These are phyloP conservation scores for Eimeria maxima DNA, from an alignment of 169 alveolate species.

Conservation along the genomic window DNA sequence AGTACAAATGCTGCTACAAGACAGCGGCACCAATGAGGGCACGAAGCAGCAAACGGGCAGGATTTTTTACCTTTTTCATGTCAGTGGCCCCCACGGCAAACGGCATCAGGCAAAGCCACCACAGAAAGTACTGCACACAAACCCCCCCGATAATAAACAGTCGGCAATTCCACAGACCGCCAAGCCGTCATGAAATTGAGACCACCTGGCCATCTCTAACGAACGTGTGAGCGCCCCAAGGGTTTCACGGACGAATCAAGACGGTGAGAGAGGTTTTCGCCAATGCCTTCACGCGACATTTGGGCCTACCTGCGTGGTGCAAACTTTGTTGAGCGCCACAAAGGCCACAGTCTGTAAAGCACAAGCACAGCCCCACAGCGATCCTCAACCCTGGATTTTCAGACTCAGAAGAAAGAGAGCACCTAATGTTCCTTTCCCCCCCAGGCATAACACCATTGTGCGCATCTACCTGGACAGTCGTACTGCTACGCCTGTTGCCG, in stretches of 20 bases:
- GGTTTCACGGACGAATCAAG: background rate
- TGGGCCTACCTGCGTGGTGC: conserved; percentile 90
- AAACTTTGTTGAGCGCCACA: conserved; percentile 97
- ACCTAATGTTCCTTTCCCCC: background rate
- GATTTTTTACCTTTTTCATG: conserved; percentile 44
- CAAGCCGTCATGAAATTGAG: background rate
- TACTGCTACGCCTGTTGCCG: background rate
- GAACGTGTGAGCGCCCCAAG: background rate
- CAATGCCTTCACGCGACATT: background rate
- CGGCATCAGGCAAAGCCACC: conserved; percentile 84
- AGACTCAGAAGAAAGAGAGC: background rate
- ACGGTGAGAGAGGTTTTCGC: background rate
- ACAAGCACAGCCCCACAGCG: conserved; percentile 24
- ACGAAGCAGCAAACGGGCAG: background rate
- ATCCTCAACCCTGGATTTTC: background rate
- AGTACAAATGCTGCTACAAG: background rate
- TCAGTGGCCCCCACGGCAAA: conserved; percentile 83
- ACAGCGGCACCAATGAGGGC: background rate
- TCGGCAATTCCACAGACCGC: background rate
- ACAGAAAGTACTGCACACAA: conserved; percentile 82
- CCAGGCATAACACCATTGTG: background rate
- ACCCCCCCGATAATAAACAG: background rate
- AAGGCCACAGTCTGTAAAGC: conserved; percentile 93
- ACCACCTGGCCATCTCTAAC: background rate
- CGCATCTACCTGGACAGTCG: background rate